phyloP scores from a whole-genome alignment of 768 basidiomycete species.

The Lactarius hatsudake region DNA sequence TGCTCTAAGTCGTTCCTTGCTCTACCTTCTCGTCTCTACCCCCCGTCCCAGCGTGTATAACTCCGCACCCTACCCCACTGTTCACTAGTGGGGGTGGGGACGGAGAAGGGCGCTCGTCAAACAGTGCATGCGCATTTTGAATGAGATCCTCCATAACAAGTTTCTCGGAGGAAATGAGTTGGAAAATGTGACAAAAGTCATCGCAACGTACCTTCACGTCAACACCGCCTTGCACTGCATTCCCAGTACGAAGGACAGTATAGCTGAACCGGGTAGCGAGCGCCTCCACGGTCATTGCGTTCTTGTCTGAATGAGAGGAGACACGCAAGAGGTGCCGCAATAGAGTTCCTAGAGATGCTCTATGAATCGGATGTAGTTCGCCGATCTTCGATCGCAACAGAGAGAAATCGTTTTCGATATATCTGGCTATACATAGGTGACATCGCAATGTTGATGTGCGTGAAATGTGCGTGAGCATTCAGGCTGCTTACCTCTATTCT shows the following conservation, averaged over 20 bases:
- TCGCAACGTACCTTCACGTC: not conserved
- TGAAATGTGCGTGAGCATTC: not conserved
- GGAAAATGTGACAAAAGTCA: not conserved
- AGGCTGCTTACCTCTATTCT: not conserved
- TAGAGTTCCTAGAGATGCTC: not conserved
- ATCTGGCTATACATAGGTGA: not conserved
- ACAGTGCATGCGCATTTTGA: not conserved
- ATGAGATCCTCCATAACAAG: not conserved
- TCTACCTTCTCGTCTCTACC: not conserved
- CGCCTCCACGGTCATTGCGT: not conserved
- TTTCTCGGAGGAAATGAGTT: not conserved
- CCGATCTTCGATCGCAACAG: not conserved
- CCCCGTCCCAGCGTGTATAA: not conserved
- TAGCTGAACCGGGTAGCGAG: not conserved
- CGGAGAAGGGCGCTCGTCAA: not conserved
- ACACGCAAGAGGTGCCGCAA: not conserved
- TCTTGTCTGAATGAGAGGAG: not conserved
- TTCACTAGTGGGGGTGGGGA: not conserved
- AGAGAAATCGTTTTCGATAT: not conserved
- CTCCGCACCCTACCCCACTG: not conserved
- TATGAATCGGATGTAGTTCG: not conserved
- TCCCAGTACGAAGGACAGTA: not conserved
- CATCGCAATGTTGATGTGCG: not conserved
- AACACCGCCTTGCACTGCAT: not conserved
- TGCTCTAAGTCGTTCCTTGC: not conserved